A percentile compares a stretch with the other conserved stretches of the same genome.
These are phyloP conservation scores for Claviceps maximensis DNA, from an alignment of 2,329 filamentous ascomycete genomes.

Conservation along the genomic window DNA sequence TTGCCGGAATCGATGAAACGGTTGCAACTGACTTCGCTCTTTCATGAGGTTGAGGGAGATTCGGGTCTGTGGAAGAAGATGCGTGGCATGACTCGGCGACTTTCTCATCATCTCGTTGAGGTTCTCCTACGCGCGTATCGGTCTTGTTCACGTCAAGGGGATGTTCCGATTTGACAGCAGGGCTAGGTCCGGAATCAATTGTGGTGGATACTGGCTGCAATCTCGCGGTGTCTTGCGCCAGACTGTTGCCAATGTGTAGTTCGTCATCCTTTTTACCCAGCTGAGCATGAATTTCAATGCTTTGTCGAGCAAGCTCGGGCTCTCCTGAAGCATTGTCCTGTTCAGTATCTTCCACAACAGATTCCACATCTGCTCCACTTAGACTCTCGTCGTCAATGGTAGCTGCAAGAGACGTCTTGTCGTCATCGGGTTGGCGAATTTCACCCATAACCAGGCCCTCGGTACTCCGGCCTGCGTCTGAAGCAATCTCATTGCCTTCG, in stretches of 20 bases:
- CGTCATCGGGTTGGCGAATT: conserved; percentile 23
- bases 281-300: conserved; percentile 28
- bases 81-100: conserved; percentile 2
- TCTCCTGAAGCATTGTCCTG: conserved; percentile 8
- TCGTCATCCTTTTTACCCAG: conserved; percentile 13
- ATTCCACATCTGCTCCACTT: conserved; percentile 24
- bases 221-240: background rate
- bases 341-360: conserved; percentile 1
- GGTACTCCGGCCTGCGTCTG: conserved; percentile 23
- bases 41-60: conserved; percentile 13
- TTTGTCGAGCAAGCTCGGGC: conserved; percentile 8
- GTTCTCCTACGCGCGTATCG: background rate
- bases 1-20: conserved; percentile 28
- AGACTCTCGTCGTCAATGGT: conserved; percentile 42
- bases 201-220: background rate
- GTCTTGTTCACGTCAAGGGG: background rate
- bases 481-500: conserved; percentile 1
- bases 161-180: background rate
- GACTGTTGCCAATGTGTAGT: background rate
- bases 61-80: conserved; percentile 4
- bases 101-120: background rate
- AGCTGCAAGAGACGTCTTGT: conserved; percentile 41
- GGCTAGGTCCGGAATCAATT: background rate
- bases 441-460: conserved; percentile 32
- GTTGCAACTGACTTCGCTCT: conserved; percentile 29